Evolutionary conservation across 805 yeast genomes (phyloP), one percentile per base, ranked within the genome.

Genomic region (Candida krabiensis): DNA sequence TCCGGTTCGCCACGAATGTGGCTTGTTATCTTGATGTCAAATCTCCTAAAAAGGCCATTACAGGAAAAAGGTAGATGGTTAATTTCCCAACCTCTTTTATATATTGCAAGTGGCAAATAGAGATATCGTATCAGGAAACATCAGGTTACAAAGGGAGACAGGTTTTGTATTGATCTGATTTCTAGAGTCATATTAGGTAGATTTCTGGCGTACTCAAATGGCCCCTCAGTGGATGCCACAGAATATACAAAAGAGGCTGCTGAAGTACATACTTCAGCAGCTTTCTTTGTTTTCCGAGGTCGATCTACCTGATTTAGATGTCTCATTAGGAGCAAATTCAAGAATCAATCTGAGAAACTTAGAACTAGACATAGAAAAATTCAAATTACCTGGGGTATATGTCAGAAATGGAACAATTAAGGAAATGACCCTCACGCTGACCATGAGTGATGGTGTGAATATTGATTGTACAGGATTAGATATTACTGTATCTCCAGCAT

Each of bases 251-350:
- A 84, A 86, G 63, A 70, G 95, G 50, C 73, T 89, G 26, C 74
- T 90, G 29, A 77, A 85, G 29, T 88, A 87, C 60, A 77, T 89
- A 4, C 72, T 90, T 18, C 86, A 85, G 56, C 91, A 87, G 60
- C 75, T 89, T 30, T 79, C 90, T 12, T 64, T 90, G 28, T 86
- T 90, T 54, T 84, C 96, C 1, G 58, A 55, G 37, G 75, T 89
- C 16, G 95, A 89, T 58, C 67, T 88, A 14, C 83, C 88, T 14
- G 84, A 88, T 55, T 60, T 90, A 37, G 93, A 88, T 53, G 88
- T 90, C 0, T 81, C 95, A 4, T 64, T 86, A 15, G 86, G 86
- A 1, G 66, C 81, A 4, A 72, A 69, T 38, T 63, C 65, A 30
- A 47, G 66, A 59, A 73, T 71, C 58, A 69, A 66, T 41, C 71